phyloP scores from a whole-genome alignment of 2,329 filamentous ascomycete genomes.

The Sporothrix protearum region DNA sequence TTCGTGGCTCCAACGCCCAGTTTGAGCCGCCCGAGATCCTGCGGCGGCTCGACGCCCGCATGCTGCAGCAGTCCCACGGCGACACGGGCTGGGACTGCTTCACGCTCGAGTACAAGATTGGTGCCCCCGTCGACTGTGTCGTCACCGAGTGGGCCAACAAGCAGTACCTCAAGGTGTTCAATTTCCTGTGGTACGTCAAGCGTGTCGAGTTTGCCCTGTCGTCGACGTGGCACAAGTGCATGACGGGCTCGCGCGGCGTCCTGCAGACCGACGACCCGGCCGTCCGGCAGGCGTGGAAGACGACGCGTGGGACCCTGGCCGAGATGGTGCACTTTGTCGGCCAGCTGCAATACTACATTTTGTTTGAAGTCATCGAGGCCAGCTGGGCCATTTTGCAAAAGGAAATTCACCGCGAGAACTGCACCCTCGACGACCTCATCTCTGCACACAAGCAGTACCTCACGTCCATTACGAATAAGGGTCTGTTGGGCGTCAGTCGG shows the following conservation, averaged over 20 bases:
- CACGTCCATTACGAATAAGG: constrained; percentile 92
- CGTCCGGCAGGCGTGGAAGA: constrained; percentile 81
- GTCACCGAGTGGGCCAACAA: constrained; percentile 93
- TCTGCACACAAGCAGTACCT: constrained; percentile 87
- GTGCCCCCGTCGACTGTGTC: constrained; percentile 92
- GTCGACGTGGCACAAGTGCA: constrained; percentile 89
- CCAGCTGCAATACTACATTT: constrained; percentile 96
- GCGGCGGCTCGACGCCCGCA: constrained; percentile 88
- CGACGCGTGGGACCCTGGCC: constrained; percentile 78
- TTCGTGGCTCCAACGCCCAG: constrained; percentile 94
- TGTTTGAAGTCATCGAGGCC: constrained; percentile 97
- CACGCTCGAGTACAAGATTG: constrained; percentile 97
- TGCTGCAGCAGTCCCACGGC: constrained; percentile 92
- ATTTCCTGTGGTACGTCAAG: constrained; percentile 97
- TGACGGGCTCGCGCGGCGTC: constrained; percentile 91
- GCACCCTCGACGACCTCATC: constrained; percentile 92
- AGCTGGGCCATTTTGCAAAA: constrained; percentile 89
- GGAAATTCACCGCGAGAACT: constrained; percentile 73
- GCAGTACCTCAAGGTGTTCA: constrained; percentile 98
- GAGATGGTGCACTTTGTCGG: constrained; percentile 99
- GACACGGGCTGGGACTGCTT: constrained; percentile 99
- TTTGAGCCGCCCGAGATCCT: constrained; percentile 91
- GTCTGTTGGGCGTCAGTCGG: constrained; percentile 72
- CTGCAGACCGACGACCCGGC: constrained; percentile 68
- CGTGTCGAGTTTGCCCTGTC: constrained; percentile 91